phyloP scores from a whole-genome alignment of 805 yeast genomes.

The Candida insectalens region DNA sequence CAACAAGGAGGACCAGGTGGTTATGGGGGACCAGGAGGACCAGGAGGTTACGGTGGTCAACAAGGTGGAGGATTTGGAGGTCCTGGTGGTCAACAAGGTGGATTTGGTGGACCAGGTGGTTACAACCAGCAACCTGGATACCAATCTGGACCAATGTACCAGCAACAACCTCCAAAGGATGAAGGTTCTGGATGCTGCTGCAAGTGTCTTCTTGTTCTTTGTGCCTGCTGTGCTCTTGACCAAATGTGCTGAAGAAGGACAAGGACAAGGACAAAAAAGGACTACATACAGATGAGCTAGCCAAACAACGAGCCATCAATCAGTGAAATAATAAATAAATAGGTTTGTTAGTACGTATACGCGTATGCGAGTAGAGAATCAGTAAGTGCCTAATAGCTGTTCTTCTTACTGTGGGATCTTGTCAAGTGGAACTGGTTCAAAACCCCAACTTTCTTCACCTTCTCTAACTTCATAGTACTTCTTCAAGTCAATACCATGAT shows the following conservation, averaged over 20 bases:
- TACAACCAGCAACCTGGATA: constrained; percentile 9
- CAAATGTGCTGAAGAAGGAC: constrained; percentile 1
- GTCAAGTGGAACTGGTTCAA: constrained; percentile 39
- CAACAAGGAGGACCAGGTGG: too few relatives aligned
- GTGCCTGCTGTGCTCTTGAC: constrained; percentile 4
- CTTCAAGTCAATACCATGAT: constrained; percentile 67
- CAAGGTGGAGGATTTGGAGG: not conserved
- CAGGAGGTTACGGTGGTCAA: not conserved
- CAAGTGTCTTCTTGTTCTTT: constrained; percentile 1
- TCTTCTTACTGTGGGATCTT: too few relatives aligned
- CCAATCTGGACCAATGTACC: constrained; percentile 9
- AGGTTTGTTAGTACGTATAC: not conserved
- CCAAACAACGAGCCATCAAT: too few relatives aligned
- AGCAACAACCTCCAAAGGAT: constrained; percentile 6
- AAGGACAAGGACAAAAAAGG: too few relatives aligned
- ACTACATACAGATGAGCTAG: too few relatives aligned
- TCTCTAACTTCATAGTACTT: constrained; percentile 48
- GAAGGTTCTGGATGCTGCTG: constrained; percentile 5
- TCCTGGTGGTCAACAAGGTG: not conserved
- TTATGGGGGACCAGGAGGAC: too few relatives aligned
- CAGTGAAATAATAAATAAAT: not conserved
- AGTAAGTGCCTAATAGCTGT: too few relatives aligned
- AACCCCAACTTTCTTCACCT: constrained; percentile 51
- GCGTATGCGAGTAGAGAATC: constrained; percentile 11
- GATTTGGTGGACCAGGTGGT: not conserved